phyloP scores from a whole-genome alignment of 1,284 basidiomycete species.

The Mycena sp. region DNA sequence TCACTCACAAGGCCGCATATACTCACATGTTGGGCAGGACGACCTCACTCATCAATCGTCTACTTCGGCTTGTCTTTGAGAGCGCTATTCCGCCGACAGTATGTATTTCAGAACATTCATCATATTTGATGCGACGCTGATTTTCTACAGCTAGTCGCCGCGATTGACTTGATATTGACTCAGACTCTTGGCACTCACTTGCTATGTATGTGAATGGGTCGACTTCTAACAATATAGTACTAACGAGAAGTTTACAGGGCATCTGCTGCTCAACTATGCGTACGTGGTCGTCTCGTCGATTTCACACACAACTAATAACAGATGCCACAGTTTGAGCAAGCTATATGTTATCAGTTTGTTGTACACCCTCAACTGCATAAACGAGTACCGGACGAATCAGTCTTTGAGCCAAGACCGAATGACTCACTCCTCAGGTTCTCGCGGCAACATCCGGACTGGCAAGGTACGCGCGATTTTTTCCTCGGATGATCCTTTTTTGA shows the following conservation, averaged over 20 bases:
- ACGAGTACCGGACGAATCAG: constrained; percentile 19
- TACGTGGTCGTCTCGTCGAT: background rate
- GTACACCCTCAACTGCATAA: constrained; percentile 29
- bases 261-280: constrained; percentile 25
- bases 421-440: constrained; percentile 17
- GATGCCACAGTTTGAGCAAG: constrained; percentile 11
- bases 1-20: background rate
- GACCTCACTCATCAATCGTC: constrained; percentile 15
- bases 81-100: constrained; percentile 23
- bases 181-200: constrained; percentile 16
- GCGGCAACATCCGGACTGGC: background rate
- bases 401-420: constrained; percentile 13
- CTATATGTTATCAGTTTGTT: constrained; percentile 24
- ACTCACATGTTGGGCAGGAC: constrained; percentile 7
- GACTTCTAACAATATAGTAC: background rate
- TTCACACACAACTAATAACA: background rate
- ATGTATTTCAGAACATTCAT: background rate
- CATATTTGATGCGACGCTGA: background rate
- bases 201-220: constrained; percentile 10
- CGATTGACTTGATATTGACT: constrained; percentile 25
- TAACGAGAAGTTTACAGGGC: constrained; percentile 10
- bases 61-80: constrained; percentile 27
- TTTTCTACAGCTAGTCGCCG: constrained; percentile 6
- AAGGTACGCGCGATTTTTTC: no score
- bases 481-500: background rate